Percentiles rank a stretch among this genome's conserved stretches.
phyloP scores from a whole-genome alignment of 2,329 filamentous ascomycete genomes.

The Talaromyces sp. region DNA sequence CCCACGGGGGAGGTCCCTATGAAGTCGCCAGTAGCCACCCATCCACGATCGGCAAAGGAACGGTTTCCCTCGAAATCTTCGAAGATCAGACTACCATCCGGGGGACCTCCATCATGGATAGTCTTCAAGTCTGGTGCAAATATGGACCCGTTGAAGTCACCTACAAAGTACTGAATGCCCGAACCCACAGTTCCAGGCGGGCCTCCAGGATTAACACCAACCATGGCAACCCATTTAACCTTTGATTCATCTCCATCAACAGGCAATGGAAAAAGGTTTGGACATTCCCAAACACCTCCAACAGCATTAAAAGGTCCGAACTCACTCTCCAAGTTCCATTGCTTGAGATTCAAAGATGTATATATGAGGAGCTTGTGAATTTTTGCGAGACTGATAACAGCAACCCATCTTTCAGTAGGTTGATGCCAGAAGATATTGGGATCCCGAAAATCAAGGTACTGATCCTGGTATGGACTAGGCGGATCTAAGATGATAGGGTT shows the following conservation, averaged over 20 bases:
- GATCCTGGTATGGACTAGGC: slow-evolving; percentile 47
- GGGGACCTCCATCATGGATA: slow-evolving; percentile 2
- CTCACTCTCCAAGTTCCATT: slow-evolving; percentile 22
- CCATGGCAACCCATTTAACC: slow-evolving; percentile 29
- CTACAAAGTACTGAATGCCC: slow-evolving; percentile 33
- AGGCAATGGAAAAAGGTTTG: slow-evolving; percentile 26
- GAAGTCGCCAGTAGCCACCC: background rate
- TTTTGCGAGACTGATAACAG: slow-evolving; percentile 19
- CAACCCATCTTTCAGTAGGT: slow-evolving; percentile 25
- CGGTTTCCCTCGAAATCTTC: background rate
- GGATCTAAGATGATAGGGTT: slow-evolving; percentile 60
- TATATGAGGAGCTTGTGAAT: slow-evolving; percentile 25
- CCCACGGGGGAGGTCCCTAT: background rate
- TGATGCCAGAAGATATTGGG: slow-evolving; percentile 55
- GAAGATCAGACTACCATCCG: background rate
- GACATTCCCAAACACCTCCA: slow-evolving; percentile 29
- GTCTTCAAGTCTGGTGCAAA: slow-evolving; percentile 27
- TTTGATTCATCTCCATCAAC: slow-evolving; percentile 21
- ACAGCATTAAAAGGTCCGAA: slow-evolving; percentile 25
- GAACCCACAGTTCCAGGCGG: slow-evolving; percentile 32
- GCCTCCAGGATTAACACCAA: slow-evolving; percentile 33
- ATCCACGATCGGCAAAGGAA: background rate
- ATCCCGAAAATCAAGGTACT: slow-evolving; percentile 51
- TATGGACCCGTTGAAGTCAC: slow-evolving; percentile 28
- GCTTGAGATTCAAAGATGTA: background rate